Percentiles rank a stretch among this genome's conserved stretches.
Conservation (phyloP, 2,329 filamentous ascomycete species). For the Xylariales sp. region DNA sequence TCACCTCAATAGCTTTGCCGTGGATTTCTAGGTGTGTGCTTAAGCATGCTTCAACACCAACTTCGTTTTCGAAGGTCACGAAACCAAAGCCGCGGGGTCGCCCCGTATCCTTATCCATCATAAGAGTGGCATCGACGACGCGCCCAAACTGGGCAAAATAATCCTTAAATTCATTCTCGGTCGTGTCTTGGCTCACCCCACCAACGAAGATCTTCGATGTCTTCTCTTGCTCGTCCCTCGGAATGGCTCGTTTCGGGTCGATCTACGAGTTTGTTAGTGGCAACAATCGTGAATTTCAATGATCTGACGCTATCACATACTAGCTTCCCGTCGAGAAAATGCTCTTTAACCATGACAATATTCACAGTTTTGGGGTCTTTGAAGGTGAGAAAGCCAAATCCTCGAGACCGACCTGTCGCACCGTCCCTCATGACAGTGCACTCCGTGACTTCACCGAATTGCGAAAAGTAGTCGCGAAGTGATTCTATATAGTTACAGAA, state of each 20-base stretch:
- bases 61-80: conserved; percentile 96
- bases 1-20: conserved; percentile 96
- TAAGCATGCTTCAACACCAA: conserved; percentile 91
- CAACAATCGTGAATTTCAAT: background rate
- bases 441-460: conserved; percentile 96
- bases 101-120: conserved; percentile 99
- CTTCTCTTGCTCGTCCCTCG: conserved; percentile 96
- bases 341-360: conserved; percentile 99
- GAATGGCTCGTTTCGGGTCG: conserved; percentile 96
- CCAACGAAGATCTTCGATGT: conserved; percentile 99
- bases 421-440: conserved; percentile 99
- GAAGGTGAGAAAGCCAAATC: conserved; percentile 98
- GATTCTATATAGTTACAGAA: conserved; percentile 74
- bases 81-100: conserved; percentile 96
- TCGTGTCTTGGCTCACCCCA: conserved; percentile 96
- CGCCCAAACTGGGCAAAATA: conserved; percentile 98
- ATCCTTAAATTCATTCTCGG: conserved; percentile 93
- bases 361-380: conserved; percentile 98
- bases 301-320: conserved; percentile 65
- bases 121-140: conserved; percentile 95
- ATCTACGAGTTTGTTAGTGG: conserved; percentile 70
- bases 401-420: conserved; percentile 89
- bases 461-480: conserved; percentile 94
- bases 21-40: conserved; percentile 88
- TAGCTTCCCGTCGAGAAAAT: conserved; percentile 97